Evolutionary conservation across 2,329 filamentous ascomycete genomes (phyloP), one percentile per base, ranked within the genome.

Genomic region (Onygena corvina): DNA sequence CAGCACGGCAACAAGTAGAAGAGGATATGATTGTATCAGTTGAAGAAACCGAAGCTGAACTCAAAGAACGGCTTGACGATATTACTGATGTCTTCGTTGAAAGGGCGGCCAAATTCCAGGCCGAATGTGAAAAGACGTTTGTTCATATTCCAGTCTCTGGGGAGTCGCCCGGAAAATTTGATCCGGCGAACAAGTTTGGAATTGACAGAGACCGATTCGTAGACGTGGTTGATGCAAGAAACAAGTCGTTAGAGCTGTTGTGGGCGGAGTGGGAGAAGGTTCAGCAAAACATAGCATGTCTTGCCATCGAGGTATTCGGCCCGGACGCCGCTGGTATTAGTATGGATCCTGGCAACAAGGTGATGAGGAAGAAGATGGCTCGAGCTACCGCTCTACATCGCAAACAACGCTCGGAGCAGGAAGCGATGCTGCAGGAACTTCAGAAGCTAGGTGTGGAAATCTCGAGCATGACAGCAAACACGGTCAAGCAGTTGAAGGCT

Each of bases 241-340:
- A 55, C 25, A 52, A 52, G 12, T 31, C 51, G 12, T 33, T 60
- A 30, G 36, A 54, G 3, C 21, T 36, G 3, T 44, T 53, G 21
- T 57, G 54, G 49, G 52, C 53, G 18, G 58, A 59, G 42, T 61
- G 56, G 58, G 42, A 25, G 27, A 49, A 51, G 21, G 50, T 55
- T 21, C 56, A 60, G 31, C 51, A 50, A 20, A 51, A 58, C 20
- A 49, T 61, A 34, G 14, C 49, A 25, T 52, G 50, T 27, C 38
- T 60, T 20, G 54, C 52, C 3, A 42, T 52, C 12, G 55, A 58
- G 38, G 51, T 54, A 8, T 45, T 58, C 3, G 56, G 56, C 2
- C 12, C 50, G n/a, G 27, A 40, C 8, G 16, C 11, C 6, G 27
- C 42, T 4, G 30, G 30, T 31, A 8, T 46, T 12, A 12, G 3